These are phyloP conservation scores for Didymella glomerata DNA, from an alignment of 2,329 filamentous ascomycete genomes.

Conservation along the genomic window DNA sequence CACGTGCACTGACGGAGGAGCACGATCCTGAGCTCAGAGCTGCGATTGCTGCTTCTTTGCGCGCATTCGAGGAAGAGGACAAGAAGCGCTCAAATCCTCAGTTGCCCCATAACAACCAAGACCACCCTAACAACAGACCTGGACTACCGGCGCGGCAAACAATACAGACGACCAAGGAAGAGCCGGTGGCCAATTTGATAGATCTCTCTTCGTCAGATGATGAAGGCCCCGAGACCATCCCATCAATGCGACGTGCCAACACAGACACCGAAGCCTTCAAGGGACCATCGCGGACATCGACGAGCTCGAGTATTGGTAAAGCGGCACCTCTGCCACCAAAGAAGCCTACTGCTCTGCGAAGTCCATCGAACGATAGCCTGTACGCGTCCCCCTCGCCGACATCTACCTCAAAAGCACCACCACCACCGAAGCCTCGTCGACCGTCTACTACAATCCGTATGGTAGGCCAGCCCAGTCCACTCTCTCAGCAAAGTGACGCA, in stretches of 20 bases:
- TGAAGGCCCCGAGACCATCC: constrained; percentile 29
- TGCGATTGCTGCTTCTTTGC: constrained; percentile 58
- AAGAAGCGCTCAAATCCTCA: constrained; percentile 45
- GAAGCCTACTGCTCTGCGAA: constrained; percentile 52
- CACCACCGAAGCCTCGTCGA: constrained; percentile 46
- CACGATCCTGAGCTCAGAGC: constrained; percentile 58
- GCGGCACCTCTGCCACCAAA: constrained; percentile 44
- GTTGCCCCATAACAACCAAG: constrained; percentile 46
- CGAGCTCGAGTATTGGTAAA: constrained; percentile 27
- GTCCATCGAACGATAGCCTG: constrained; percentile 43
- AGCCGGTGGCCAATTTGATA: constrained; percentile 54
- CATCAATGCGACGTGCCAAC: constrained; percentile 35
- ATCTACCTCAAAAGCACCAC: constrained; percentile 44
- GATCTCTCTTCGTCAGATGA: constrained; percentile 58
- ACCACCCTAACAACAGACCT: constrained; percentile 47
- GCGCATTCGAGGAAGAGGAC: constrained; percentile 55
- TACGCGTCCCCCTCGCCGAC: constrained; percentile 22
- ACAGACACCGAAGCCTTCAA: constrained; percentile 35
- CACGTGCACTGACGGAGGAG: constrained; percentile 46
- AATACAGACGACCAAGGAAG: constrained; percentile 34
- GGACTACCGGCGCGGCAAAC: constrained; percentile 47
- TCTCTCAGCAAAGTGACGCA: constrained; percentile 36
- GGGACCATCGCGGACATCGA: constrained; percentile 5
- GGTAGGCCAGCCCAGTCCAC: constrained; percentile 34
- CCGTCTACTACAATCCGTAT: constrained; percentile 34